Evolutionary conservation across 108 stramenopile genomes (phyloP).

Genomic region (Nitzschia inconspicua): DNA sequence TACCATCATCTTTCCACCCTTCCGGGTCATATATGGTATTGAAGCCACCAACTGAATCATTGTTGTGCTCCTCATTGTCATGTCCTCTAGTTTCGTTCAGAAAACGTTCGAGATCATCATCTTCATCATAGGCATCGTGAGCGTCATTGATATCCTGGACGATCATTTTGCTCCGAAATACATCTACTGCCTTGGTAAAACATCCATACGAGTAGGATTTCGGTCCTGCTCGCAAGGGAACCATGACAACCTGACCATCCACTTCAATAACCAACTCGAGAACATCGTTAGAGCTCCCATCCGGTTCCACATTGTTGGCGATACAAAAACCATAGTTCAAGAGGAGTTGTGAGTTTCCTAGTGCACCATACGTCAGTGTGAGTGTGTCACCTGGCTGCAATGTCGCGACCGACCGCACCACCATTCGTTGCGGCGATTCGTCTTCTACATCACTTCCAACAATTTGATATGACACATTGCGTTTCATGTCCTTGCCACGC

Average conservation of each 20-base stretch:
- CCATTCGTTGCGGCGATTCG: conserved; percentile 6
- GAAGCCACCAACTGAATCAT: neutral
- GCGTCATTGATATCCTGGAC: neutral
- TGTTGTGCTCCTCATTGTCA: conserved; percentile 1
- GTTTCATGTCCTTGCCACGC: conserved; percentile 40
- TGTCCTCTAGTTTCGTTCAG: conserved; percentile 34
- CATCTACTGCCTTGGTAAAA: conserved; percentile 53
- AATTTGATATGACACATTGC: conserved; percentile 35
- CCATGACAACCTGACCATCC: conserved; percentile 9
- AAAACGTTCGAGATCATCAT: conserved; percentile 34
- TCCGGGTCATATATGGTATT: conserved; percentile 6
- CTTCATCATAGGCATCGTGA: neutral
- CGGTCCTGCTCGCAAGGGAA: conserved; percentile 55
- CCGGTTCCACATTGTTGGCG: conserved; percentile 68
- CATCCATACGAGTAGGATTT: conserved; percentile 71
- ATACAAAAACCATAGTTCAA: conserved; percentile 79
- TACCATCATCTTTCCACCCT: neutral
- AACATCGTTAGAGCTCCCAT: conserved; percentile 84
- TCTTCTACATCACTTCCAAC: too few relatives aligned
- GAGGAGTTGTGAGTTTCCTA: conserved; percentile 59
- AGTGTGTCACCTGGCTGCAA: conserved; percentile 39
- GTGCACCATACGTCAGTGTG: conserved; percentile 77
- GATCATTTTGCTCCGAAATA: conserved; percentile 17
- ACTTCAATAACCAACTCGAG: conserved; percentile 34
- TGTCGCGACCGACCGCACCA: conserved; percentile 7